Evolutionary conservation across 208 protist species (phyloP).

Genomic region (Trypanosoma lewisi): DNA sequence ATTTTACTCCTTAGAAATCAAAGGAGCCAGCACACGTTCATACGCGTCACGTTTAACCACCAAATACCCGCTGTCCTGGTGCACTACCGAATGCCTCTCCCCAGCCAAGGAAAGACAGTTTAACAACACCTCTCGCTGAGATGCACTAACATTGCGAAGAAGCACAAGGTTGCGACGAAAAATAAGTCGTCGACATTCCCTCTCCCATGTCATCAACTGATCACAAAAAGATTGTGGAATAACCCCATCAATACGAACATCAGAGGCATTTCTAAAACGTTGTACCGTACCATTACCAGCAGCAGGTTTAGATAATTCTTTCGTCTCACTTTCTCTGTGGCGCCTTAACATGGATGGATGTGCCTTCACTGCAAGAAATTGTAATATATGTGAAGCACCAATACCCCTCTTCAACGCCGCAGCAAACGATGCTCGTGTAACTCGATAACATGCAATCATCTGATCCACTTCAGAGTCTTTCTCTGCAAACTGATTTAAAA

Average conservation of each 20-base stretch:
- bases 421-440: slow-evolving; percentile 80
- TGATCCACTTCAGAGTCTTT: slow-evolving; percentile 61
- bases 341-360: slow-evolving; percentile 80
- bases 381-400: slow-evolving; percentile 67
- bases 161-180: slow-evolving; percentile 71
- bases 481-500: slow-evolving; percentile 80
- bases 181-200: slow-evolving; percentile 75
- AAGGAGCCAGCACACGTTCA: slow-evolving; percentile 47
- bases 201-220: slow-evolving; percentile 87
- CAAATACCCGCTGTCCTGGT: slow-evolving; percentile 63
- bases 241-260: slow-evolving; percentile 22
- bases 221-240: slow-evolving; percentile 89
- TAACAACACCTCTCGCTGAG: slow-evolving; percentile 50
- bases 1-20: slow-evolving; percentile 21
- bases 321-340: slow-evolving; percentile 25
- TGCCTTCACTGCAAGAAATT: slow-evolving; percentile 80
- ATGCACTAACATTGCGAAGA: slow-evolving; percentile 56
- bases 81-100: slow-evolving; percentile 57
- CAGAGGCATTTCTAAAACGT: slow-evolving; percentile 7
- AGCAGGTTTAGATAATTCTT: background rate
- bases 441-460: slow-evolving; percentile 78
- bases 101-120: slow-evolving; percentile 45
- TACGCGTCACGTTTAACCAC: slow-evolving; percentile 70
- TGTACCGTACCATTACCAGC: background rate
- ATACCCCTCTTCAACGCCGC: slow-evolving; percentile 74